Evolutionary conservation across 2,329 filamentous ascomycete genomes (phyloP).

Genomic region (Alternaria hordeiaustralica): DNA sequence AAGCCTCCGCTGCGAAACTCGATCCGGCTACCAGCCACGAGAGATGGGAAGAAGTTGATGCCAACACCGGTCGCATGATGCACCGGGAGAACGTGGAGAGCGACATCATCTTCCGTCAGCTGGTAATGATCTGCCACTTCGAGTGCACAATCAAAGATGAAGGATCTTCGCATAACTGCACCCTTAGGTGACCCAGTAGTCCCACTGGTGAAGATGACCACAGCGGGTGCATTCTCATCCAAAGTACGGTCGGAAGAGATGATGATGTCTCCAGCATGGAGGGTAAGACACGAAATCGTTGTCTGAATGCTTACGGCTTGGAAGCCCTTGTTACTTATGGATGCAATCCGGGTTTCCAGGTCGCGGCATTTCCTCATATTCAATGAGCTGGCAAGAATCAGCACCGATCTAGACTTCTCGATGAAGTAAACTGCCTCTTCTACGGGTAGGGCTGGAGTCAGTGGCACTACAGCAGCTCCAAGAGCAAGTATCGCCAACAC

Average conservation of each 20-base stretch:
- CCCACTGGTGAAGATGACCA: conserved; percentile 57
- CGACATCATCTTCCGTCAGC: conserved; percentile 40
- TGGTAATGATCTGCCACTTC: conserved; percentile 44
- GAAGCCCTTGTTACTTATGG: conserved; percentile 42
- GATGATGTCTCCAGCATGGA: conserved; percentile 44
- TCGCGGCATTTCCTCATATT: conserved; percentile 40
- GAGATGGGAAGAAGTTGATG: conserved; percentile 46
- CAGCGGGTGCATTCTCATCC: conserved; percentile 49
- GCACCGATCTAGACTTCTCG: conserved; percentile 48
- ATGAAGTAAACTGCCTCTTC: conserved; percentile 56
- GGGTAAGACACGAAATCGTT: conserved; percentile 35
- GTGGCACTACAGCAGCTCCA: conserved; percentile 56
- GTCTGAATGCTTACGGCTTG: conserved; percentile 47
- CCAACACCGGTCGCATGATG: conserved; percentile 47
- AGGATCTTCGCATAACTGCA: conserved; percentile 53
- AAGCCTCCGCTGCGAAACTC: conserved; percentile 47
- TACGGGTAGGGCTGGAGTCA: conserved; percentile 51
- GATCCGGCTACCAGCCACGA: conserved; percentile 41
- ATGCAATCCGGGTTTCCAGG: conserved; percentile 33
- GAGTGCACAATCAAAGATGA: conserved; percentile 45
- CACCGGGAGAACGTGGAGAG: conserved; percentile 45
- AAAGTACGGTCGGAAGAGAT: conserved; percentile 52
- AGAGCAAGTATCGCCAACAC: conserved; percentile 56
- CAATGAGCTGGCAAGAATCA: conserved; percentile 48
- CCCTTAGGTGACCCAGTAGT: conserved; percentile 57